Evolutionary conservation across 768 basidiomycete species (phyloP).

Genomic region (Sarcodon sp.): DNA sequence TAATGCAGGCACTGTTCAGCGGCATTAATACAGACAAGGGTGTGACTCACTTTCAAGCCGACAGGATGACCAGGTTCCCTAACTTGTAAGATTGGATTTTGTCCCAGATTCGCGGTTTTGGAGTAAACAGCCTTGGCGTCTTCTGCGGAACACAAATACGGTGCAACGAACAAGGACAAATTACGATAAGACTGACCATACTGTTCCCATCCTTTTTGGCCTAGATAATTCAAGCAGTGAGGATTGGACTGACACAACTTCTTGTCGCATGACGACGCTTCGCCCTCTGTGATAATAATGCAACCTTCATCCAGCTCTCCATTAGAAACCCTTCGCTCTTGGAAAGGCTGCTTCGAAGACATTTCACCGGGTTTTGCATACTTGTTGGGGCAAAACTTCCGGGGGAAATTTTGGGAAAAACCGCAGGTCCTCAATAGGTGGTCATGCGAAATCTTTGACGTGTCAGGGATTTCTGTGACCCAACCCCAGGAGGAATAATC

Average conservation of each 20-base stretch:
- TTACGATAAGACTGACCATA: slow-evolving; percentile 33
- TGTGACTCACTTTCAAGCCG: slow-evolving; percentile 52
- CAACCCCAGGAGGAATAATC: slow-evolving; percentile 60
- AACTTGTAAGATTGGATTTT: slow-evolving; percentile 36
- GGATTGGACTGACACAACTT: slow-evolving; percentile 66
- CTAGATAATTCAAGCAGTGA: slow-evolving; percentile 79
- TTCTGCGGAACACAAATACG: slow-evolving; percentile 22
- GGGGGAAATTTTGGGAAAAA: slow-evolving; percentile 35
- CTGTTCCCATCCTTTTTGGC: slow-evolving; percentile 72
- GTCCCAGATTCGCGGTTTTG: slow-evolving; percentile 36
- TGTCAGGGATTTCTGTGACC: slow-evolving; percentile 53
- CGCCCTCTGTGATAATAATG: slow-evolving; percentile 62
- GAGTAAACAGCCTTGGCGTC: slow-evolving; percentile 36
- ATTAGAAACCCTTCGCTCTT: slow-evolving; percentile 5
- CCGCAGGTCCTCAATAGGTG: slow-evolving; percentile 62
- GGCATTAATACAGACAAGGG: background rate
- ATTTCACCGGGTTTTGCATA: slow-evolving; percentile 19
- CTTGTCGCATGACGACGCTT: slow-evolving; percentile 39
- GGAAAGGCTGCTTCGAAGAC: slow-evolving; percentile 1
- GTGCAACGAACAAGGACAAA: slow-evolving; percentile 2
- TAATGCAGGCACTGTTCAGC: slow-evolving; percentile 15
- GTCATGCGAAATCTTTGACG: slow-evolving; percentile 49
- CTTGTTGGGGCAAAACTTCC: slow-evolving; percentile 47
- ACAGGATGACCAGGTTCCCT: slow-evolving; percentile 51
- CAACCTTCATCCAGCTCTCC: slow-evolving; percentile 47